These are phyloP conservation scores for Hypomyces rosellus DNA, from an alignment of 2,329 filamentous ascomycete species.

Conservation along the genomic window DNA sequence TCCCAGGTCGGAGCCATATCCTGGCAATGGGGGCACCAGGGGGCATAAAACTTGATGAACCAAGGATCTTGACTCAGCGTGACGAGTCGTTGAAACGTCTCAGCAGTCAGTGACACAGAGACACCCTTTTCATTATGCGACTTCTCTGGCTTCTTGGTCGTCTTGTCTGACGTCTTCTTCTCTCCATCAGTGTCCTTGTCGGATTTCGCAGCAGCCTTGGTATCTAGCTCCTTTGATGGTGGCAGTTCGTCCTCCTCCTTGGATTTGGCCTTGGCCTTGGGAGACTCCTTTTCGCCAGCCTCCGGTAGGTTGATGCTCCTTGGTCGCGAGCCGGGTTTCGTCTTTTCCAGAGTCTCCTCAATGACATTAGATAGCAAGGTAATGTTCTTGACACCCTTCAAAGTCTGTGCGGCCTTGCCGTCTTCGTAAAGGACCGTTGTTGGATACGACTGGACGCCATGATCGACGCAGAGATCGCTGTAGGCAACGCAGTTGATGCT, in stretches of 20 bases:
- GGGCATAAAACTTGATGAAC: conserved; percentile 99
- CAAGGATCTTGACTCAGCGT: conserved; percentile 85
- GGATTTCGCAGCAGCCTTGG: conserved; percentile 14
- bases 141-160: conserved; percentile 42
- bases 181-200: conserved; percentile 24
- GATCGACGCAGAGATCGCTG: conserved; percentile 66
- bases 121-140: conserved; percentile 69
- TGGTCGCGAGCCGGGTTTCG: conserved; percentile 75
- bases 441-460: conserved; percentile 66
- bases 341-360: conserved; percentile 69
- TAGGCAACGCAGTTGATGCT: conserved; percentile 80
- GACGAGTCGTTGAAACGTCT: conserved; percentile 79
- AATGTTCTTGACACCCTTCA: conserved; percentile 63
- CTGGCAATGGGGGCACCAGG: conserved; percentile 95
- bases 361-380: conserved; percentile 60
- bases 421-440: conserved; percentile 75
- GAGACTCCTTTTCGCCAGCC: conserved; percentile 53
- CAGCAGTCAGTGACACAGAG: conserved; percentile 70
- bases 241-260: conserved; percentile 20
- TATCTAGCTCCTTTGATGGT: conserved; percentile 18
- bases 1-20: conserved; percentile 86
- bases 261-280: conserved; percentile 17
- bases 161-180: conserved; percentile 22
- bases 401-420: conserved; percentile 58
- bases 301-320: conserved; percentile 61